Evolutionary conservation across 2,329 filamentous ascomycete genomes (phyloP).

Genomic region (Pezicula neosporulosa): DNA sequence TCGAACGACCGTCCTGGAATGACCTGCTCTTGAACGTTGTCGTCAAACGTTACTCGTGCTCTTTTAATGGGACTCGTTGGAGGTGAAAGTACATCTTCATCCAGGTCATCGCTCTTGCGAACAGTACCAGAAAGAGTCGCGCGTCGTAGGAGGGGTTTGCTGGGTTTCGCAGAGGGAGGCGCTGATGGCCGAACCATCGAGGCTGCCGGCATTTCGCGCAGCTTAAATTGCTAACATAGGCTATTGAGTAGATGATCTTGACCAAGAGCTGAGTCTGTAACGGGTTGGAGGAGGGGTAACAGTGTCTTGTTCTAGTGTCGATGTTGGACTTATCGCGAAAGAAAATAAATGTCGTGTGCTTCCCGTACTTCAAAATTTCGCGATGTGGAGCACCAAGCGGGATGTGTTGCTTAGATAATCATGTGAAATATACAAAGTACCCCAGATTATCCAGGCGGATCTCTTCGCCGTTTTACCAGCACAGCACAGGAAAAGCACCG

Average conservation of each 20-base stretch:
- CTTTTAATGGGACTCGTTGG: constrained; percentile 24
- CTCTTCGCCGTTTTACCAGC: too few species aligned
- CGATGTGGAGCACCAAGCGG: too few species aligned
- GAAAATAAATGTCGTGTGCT: constrained; percentile 5
- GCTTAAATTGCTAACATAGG: background rate
- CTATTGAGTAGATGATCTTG: background rate
- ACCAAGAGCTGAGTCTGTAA: background rate
- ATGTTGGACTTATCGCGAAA: background rate
- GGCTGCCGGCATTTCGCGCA: constrained; percentile 1
- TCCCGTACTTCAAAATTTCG: background rate
- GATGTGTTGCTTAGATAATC: background rate
- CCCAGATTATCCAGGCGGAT: too few species aligned
- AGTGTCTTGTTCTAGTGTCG: background rate
- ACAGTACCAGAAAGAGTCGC: constrained; percentile 22
- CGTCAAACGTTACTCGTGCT: constrained; percentile 27
- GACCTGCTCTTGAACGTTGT: constrained; percentile 11
- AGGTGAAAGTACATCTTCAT: constrained; percentile 16
- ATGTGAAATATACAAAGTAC: background rate
- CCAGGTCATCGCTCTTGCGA: constrained; percentile 24
- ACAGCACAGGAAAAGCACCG: too few species aligned
- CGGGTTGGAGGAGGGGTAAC: background rate
- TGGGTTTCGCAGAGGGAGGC: constrained; percentile 14
- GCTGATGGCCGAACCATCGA: constrained; percentile 17
- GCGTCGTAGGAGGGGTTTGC: constrained; percentile 25
- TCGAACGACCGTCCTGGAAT: constrained; percentile 2